Evolutionary conservation across 2,329 filamentous ascomycete genomes (phyloP).

Genomic region (Xylaria sp.): DNA sequence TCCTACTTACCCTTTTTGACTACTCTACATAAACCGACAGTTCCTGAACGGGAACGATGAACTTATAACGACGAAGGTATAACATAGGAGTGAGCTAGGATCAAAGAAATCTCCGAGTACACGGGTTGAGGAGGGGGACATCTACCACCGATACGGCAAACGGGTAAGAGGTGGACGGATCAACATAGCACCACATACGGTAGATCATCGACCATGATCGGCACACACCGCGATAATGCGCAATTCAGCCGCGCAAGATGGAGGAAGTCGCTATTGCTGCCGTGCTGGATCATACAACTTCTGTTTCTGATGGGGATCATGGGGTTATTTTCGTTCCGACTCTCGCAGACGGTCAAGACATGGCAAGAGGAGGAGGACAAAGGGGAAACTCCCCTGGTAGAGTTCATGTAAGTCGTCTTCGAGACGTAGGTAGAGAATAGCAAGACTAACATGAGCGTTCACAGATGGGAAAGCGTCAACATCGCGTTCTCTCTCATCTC

Average conservation of each 20-base stretch:
- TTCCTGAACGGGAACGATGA: not conserved
- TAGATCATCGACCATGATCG: conserved; percentile 37
- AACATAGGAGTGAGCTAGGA: not conserved
- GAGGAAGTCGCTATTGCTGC: conserved; percentile 51
- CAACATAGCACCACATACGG: not conserved
- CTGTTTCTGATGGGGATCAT: conserved; percentile 49
- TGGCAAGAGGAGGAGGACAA: conserved; percentile 45
- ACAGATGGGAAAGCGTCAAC: conserved; percentile 58
- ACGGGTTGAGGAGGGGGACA: not conserved
- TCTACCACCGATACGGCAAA: not conserved
- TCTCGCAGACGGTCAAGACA: conserved; percentile 50
- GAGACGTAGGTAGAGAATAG: not conserved
- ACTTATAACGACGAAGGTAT: not conserved
- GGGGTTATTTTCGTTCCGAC: conserved; percentile 56
- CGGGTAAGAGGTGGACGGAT: not conserved
- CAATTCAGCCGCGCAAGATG: conserved; percentile 57
- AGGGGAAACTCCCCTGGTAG: conserved; percentile 46
- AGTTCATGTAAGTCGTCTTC: conserved; percentile 54
- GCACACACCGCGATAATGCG: conserved; percentile 52
- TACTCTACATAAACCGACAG: not conserved
- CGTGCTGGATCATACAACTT: conserved; percentile 54
- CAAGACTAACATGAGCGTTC: conserved; percentile 4
- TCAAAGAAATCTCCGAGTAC: too few species aligned
- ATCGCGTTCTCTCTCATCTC: conserved; percentile 52
- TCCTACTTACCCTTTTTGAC: not conserved